phyloP scores from a whole-genome alignment of 2,329 filamentous ascomycete genomes.

The Aspergillus sp. region DNA sequence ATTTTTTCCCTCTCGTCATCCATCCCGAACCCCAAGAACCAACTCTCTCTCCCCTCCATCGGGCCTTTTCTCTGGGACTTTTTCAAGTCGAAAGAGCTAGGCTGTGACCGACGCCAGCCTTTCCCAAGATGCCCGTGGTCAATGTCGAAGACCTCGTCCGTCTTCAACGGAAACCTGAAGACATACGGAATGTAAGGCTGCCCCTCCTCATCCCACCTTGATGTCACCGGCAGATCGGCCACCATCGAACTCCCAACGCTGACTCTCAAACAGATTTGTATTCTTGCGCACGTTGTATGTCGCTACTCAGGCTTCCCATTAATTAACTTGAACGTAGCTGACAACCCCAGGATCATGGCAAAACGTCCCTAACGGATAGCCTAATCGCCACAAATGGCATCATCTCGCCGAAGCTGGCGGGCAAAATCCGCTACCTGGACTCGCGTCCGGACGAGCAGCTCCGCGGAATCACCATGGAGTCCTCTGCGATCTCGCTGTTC shows the following conservation, averaged over 20 bases:
- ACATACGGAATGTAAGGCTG: constrained; percentile 81
- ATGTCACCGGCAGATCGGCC: constrained; percentile 11
- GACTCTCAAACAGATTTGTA: constrained; percentile 69
- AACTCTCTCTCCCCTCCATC: constrained; percentile 10
- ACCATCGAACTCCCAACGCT: constrained; percentile 21
- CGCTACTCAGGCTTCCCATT: too few relatives aligned
- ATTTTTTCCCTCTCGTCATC: constrained; percentile 13
- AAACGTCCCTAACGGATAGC: constrained; percentile 94
- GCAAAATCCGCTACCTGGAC: constrained; percentile 96
- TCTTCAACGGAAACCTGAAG: constrained; percentile 81
- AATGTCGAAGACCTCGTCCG: constrained; percentile 84
- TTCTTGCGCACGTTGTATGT: constrained; percentile 83
- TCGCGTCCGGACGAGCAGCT: constrained; percentile 94
- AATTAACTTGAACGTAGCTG: background rate
- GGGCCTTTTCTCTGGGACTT: constrained; percentile 5
- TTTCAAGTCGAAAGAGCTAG: constrained; percentile 8
- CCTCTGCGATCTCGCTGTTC: constrained; percentile 92
- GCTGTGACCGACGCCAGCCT: constrained; percentile 11
- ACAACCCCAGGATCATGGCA: constrained; percentile 77
- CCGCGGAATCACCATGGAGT: constrained; percentile 99
- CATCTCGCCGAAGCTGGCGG: constrained; percentile 94
- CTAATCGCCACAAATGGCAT: constrained; percentile 98
- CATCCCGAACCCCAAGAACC: constrained; percentile 4
- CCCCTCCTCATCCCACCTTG: constrained; percentile 28
- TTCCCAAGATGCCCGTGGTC: constrained; percentile 78